These are phyloP conservation scores for Hygrophorus pudorinus DNA, from an alignment of 768 basidiomycete species.

Conservation along the genomic window DNA sequence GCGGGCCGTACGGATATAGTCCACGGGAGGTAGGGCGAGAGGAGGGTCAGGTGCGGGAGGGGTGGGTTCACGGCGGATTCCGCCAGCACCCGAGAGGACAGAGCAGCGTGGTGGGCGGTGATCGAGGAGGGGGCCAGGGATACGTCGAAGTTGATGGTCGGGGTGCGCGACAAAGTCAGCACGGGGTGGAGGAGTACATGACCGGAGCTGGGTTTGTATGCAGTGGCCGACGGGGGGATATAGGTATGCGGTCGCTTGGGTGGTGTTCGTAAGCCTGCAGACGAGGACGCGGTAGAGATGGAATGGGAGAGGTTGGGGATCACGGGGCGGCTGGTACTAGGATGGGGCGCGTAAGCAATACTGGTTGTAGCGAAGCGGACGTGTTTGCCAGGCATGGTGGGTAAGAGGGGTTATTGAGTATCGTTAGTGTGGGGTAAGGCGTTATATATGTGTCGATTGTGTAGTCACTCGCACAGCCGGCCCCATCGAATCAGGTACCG, in stretches of 20 bases:
- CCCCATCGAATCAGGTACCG: too few relatives aligned
- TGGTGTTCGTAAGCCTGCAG: conserved; percentile 28
- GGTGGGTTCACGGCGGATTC: conserved; percentile 28
- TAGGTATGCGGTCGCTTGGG: conserved; percentile 14
- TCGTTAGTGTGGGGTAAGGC: too few relatives aligned
- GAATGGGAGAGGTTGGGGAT: conserved; percentile 29
- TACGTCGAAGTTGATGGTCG: conserved; percentile 28
- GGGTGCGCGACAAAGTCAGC: conserved; percentile 28
- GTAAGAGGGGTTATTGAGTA: too few relatives aligned
- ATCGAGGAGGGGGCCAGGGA: conserved; percentile 21
- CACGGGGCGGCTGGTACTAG: too few relatives aligned
- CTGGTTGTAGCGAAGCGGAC: conserved; percentile 33
- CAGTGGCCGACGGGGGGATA: background rate
- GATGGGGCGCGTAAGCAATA: background rate
- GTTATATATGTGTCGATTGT: too few relatives aligned
- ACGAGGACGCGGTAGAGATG: conserved; percentile 24
- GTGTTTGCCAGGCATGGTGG: conserved; percentile 21
- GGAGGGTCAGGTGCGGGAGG: conserved; percentile 21
- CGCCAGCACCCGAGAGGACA: conserved; percentile 8
- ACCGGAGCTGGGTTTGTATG: conserved; percentile 10
- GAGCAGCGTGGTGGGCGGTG: conserved; percentile 3
- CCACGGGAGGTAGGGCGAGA: conserved; percentile 23
- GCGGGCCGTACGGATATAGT: conserved; percentile 19
- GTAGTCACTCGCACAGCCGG: too few relatives aligned
- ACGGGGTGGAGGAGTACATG: conserved; percentile 33